These are phyloP conservation scores for Lodderomyces parapsilosis DNA, from an alignment of 1,139 yeast genomes.

Conservation along the genomic window DNA sequence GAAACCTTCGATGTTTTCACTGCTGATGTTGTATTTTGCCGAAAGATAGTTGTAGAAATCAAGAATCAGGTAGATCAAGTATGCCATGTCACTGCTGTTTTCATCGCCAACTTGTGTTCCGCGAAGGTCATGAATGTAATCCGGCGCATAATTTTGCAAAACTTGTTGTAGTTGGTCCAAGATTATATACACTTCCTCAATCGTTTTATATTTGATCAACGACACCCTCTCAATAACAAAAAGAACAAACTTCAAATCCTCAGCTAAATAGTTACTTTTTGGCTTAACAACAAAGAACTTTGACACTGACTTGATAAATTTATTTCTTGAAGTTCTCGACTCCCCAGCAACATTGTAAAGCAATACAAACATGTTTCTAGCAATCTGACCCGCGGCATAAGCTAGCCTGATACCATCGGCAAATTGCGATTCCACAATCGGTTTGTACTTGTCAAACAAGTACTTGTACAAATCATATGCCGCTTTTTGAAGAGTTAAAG, in stretches of 20 bases:
- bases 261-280: background rate
- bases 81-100: conserved; percentile 4
- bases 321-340: conserved; percentile 44
- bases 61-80: conserved; percentile 16
- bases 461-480: conserved; percentile 56
- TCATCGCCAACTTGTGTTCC: background rate
- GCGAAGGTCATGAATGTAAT: conserved; percentile 23
- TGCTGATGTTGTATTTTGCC: conserved; percentile 21
- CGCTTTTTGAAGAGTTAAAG: conserved; percentile 38
- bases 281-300: conserved; percentile 24
- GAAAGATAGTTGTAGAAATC: conserved; percentile 22
- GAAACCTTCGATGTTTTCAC: conserved; percentile 14
- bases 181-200: conserved; percentile 38
- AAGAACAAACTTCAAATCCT: conserved; percentile 9
- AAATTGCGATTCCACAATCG: conserved; percentile 65
- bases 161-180: conserved; percentile 16
- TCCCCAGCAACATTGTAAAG: conserved; percentile 41
- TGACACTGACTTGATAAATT: conserved; percentile 34
- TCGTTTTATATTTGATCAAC: conserved; percentile 30
- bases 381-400: conserved; percentile 39
- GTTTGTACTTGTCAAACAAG: conserved; percentile 64
- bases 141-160: conserved; percentile 31
- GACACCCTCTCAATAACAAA: conserved; percentile 23
- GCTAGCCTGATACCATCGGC: conserved; percentile 64
- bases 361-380: conserved; percentile 19